phyloP scores from a whole-genome alignment of 331 rosid species.

The Stylosanthes scabra region DNA sequence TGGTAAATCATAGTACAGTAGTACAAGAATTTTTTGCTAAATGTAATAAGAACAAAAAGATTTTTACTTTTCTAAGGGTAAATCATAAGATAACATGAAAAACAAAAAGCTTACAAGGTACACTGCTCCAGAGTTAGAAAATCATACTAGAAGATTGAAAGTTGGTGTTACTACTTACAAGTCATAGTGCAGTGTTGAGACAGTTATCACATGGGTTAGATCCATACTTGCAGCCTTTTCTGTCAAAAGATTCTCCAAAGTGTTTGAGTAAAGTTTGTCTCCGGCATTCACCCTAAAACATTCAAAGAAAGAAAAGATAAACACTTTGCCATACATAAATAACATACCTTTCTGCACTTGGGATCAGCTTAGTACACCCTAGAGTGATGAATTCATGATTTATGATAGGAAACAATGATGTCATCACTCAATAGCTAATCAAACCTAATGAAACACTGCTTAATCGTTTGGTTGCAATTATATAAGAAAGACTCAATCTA shows the following conservation, averaged over 20 bases:
- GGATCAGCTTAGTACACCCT: constrained; percentile 9
- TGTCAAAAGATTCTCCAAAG: constrained; percentile 85
- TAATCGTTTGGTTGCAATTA: too few species aligned
- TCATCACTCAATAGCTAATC: too few species aligned
- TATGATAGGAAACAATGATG: too few species aligned
- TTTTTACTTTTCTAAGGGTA: constrained; percentile 27
- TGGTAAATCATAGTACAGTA: too few species aligned
- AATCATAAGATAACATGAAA: constrained; percentile 15
- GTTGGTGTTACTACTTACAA: constrained; percentile 30
- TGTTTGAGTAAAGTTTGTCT: constrained; percentile 82
- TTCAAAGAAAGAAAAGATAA: constrained; percentile 21
- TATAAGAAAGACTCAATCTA: too few species aligned
- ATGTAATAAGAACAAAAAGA: constrained; percentile 4
- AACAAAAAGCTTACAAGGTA: neutral
- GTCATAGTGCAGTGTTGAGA: constrained; percentile 60
- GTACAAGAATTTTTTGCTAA: neutral
- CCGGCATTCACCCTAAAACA: constrained; percentile 75
- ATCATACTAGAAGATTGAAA: constrained; percentile 27
- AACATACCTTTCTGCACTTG: constrained; percentile 16
- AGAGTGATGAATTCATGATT: too few species aligned
- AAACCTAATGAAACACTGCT: too few species aligned
- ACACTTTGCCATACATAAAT: neutral
- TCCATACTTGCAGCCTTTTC: constrained; percentile 73
- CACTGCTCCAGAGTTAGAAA: constrained; percentile 12
- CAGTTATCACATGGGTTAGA: constrained; percentile 94